A percentile compares a stretch with the other conserved stretches of the same genome.
Evolutionary conservation across 2,329 filamentous ascomycete genomes (phyloP).

Genomic region (Colletotrichum spaethianum): DNA sequence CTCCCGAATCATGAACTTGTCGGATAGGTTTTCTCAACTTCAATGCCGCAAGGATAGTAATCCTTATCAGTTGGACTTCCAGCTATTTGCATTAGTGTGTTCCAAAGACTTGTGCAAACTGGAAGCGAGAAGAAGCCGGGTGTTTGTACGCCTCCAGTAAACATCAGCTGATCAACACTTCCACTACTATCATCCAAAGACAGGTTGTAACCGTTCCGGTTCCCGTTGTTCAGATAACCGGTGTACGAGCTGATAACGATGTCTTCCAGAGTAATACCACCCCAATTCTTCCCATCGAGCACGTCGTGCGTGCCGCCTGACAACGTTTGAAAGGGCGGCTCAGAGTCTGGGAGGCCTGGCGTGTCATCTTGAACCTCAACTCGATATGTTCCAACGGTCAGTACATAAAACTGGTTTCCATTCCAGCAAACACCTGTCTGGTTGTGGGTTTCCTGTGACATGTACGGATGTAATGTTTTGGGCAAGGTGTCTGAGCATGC

Average conservation of each 20-base stretch:
- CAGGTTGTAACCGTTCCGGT: slow-evolving; percentile 26
- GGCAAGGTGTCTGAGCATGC: slow-evolving; percentile 15
- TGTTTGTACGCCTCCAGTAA: background rate
- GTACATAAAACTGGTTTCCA: slow-evolving; percentile 25
- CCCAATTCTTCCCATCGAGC: slow-evolving; percentile 26
- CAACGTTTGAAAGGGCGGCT: slow-evolving; percentile 2
- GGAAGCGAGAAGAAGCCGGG: slow-evolving; percentile 25
- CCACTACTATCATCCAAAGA: slow-evolving; percentile 13
- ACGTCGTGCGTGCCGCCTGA: slow-evolving; percentile 12
- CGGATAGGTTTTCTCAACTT: slow-evolving; percentile 4
- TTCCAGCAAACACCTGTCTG: slow-evolving; percentile 23
- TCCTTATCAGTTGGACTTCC: background rate
- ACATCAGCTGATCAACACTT: slow-evolving; percentile 15
- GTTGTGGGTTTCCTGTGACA: slow-evolving; percentile 21
- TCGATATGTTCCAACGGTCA: background rate
- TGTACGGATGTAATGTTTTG: slow-evolving; percentile 16
- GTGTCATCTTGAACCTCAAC: slow-evolving; percentile 9
- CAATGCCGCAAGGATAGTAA: slow-evolving; percentile 11
- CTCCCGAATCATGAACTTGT: background rate
- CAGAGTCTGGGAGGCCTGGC: slow-evolving; percentile 3
- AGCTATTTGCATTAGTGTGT: slow-evolving; percentile 12
- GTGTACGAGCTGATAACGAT: slow-evolving; percentile 27
- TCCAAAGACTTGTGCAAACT: slow-evolving; percentile 31
- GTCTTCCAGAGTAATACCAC: slow-evolving; percentile 25
- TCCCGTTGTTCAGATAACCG: slow-evolving; percentile 6